A percentile compares a stretch with the other conserved stretches of the same genome.
Conservation (phyloP, 306 rosid species). For the Crotalaria pallida region DNA sequence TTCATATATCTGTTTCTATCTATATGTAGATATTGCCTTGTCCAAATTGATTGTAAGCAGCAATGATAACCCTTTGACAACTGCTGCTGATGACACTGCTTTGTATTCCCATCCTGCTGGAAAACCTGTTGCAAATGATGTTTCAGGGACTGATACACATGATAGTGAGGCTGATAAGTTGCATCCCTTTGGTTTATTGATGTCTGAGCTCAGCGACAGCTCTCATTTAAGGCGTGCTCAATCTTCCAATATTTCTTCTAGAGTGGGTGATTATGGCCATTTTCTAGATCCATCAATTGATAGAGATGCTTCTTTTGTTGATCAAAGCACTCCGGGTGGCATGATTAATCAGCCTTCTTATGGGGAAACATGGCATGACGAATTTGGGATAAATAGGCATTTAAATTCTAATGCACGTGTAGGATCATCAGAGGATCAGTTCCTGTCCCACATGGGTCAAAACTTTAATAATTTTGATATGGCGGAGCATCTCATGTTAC, state of each 20-base stretch:
- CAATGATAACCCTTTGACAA: constrained; percentile 27
- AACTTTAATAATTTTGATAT: constrained; percentile 36
- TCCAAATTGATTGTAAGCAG: constrained; percentile 41
- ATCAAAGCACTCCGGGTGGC: constrained; percentile 36
- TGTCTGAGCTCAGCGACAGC: constrained; percentile 62
- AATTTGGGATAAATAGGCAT: constrained; percentile 30
- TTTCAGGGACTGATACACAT: constrained; percentile 25
- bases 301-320: constrained; percentile 32
- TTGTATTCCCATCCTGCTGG: constrained; percentile 31
- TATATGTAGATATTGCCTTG: constrained; percentile 36
- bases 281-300: constrained; percentile 40
- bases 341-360: constrained; percentile 36
- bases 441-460: constrained; percentile 35
- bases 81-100: constrained; percentile 27
- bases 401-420: constrained; percentile 30
- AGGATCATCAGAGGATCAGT: constrained; percentile 41
- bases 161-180: constrained; percentile 46
- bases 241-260: constrained; percentile 40
- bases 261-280: constrained; percentile 48
- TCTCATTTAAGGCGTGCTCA: constrained; percentile 49
- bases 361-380: constrained; percentile 41
- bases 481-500: constrained; percentile 42
- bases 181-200: constrained; percentile 64
- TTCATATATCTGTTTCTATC: constrained; percentile 6
- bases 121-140: constrained; percentile 36